Conservation (phyloP, 352 stramenopile genomes). For the Pythium vanterpoolii region DNA sequence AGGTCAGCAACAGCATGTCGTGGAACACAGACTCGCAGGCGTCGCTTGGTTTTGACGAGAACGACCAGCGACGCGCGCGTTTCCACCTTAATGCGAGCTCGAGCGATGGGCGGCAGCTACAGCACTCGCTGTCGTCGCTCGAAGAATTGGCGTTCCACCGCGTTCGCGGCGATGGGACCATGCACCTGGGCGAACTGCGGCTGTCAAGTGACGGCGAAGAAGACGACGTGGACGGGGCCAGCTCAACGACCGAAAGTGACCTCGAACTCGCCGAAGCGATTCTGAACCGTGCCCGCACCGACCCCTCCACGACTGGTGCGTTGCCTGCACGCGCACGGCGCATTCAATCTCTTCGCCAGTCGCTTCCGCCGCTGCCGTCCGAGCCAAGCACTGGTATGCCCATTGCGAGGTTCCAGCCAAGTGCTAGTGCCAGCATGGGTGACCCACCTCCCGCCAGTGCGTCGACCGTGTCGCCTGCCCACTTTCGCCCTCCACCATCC, state of each 20-base stretch:
- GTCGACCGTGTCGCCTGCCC: background rate
- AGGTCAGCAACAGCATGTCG: conserved; percentile 19
- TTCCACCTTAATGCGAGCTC: background rate
- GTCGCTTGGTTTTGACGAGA: conserved; percentile 16
- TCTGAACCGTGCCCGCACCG: conserved; percentile 3
- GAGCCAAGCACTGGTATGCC: conserved; percentile 1
- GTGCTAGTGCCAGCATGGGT: background rate
- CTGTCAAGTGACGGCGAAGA: conserved; percentile 23
- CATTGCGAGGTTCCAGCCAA: background rate
- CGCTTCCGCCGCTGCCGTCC: conserved; percentile 12
- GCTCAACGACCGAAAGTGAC: conserved; percentile 22
- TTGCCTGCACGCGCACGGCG: background rate
- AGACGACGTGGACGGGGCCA: conserved; percentile 15
- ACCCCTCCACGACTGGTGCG: background rate
- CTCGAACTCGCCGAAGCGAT: conserved; percentile 23
- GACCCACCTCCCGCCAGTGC: background rate
- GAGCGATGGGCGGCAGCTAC: background rate
- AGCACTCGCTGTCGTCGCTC: conserved; percentile 19
- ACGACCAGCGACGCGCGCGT: background rate
- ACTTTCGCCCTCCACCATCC: background rate
- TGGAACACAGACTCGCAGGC: conserved; percentile 22
- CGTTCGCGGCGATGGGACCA: conserved; percentile 9
- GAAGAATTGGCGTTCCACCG: conserved; percentile 16
- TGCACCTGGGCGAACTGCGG: conserved; percentile 24
- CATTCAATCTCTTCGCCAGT: conserved; percentile 18